Evolutionary conservation across 441 rosid genomes (phyloP).

Genomic region (Macaranga tanarius): DNA sequence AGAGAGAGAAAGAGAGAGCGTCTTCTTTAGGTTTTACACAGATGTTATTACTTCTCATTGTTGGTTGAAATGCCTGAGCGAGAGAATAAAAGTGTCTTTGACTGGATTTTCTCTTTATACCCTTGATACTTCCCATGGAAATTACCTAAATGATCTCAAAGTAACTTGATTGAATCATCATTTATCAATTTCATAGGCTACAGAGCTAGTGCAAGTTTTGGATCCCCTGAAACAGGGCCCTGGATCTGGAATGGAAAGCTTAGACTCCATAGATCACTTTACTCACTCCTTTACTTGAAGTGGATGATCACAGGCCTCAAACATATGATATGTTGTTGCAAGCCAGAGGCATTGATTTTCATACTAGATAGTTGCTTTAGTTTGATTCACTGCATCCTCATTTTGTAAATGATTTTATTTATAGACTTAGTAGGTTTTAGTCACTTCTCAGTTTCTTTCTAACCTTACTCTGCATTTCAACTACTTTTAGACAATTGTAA

Average conservation of each 20-base stretch:
- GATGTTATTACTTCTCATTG: neutral
- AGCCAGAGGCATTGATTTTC: neutral
- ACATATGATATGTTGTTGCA: neutral
- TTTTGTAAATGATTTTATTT: neutral
- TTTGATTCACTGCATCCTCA: slow-evolving; percentile 8
- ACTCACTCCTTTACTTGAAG: neutral
- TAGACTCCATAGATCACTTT: neutral
- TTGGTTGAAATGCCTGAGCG: neutral
- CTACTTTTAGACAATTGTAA: slow-evolving; percentile 36
- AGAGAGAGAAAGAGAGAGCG: neutral
- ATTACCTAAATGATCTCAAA: neutral
- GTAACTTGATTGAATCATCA: neutral
- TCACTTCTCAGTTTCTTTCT: slow-evolving; percentile 6
- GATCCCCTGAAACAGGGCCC: neutral
- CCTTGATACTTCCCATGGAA: neutral
- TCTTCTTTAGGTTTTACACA: neutral
- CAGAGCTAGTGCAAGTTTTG: neutral
- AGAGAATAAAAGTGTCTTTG: neutral
- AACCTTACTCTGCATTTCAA: slow-evolving; percentile 21
- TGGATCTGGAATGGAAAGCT: neutral
- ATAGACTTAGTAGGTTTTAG: neutral
- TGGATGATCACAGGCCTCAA: neutral
- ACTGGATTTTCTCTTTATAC: neutral
- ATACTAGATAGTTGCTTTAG: neutral
- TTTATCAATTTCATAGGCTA: neutral